phyloP scores from a whole-genome alignment of 371 early-diverging fungal species.

The Rhizopus microsporus region DNA sequence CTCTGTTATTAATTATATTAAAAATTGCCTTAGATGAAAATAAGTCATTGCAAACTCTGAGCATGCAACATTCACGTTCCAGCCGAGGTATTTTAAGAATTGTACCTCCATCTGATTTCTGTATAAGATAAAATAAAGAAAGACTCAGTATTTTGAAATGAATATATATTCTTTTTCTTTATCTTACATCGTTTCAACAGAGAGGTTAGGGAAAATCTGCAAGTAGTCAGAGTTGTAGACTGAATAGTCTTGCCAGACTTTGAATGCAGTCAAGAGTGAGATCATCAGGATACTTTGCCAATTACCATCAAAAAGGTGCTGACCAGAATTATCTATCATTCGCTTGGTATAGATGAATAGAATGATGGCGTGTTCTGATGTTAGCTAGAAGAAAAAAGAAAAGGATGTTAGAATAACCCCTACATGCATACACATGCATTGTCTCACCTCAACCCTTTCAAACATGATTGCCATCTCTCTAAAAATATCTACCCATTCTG shows the following conservation, averaged over 20 bases:
- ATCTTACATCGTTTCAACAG: conserved; percentile 29
- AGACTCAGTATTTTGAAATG: neutral
- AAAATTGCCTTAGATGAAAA: conserved; percentile 10
- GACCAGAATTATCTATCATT: conserved; percentile 60
- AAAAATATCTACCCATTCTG: conserved; percentile 38
- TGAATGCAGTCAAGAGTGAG: conserved; percentile 71
- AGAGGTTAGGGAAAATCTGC: conserved; percentile 67
- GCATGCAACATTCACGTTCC: conserved; percentile 19
- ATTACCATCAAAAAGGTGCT: conserved; percentile 66
- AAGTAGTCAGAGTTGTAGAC: conserved; percentile 86
- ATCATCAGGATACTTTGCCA: conserved; percentile 77
- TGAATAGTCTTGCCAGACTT: conserved; percentile 89
- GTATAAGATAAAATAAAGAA: neutral
- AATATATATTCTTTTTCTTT: no score
- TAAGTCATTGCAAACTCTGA: conserved; percentile 19
- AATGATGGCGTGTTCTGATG: conserved; percentile 73
- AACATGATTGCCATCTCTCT: conserved; percentile 46
- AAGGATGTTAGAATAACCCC: neutral
- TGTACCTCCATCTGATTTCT: conserved; percentile 20
- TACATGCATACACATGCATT: conserved; percentile 5
- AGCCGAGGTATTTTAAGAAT: conserved; percentile 18
- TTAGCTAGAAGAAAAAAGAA: conserved; percentile 36
- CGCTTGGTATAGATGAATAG: conserved; percentile 73
- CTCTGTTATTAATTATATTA: no score
- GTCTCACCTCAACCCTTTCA: conserved; percentile 50